Base-by-base conservation (phyloP, 164 flowering plant genomes). In the Dillenia suffruticosa region DNA sequence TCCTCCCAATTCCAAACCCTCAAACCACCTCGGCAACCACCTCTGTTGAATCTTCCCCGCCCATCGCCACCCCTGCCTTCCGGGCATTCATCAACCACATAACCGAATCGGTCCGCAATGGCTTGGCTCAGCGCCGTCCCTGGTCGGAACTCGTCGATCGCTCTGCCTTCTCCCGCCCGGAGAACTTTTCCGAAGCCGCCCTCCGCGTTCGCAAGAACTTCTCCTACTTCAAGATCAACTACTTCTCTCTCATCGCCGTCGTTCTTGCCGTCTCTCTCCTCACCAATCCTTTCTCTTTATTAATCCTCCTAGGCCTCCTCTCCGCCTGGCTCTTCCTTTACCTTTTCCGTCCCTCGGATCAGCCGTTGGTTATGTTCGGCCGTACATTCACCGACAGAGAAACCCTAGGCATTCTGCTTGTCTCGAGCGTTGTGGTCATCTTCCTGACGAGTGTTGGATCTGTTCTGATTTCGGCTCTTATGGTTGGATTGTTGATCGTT, bases 381-480 rank as follows among this genome's bases (percentile, higher is more conserved):
- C 85, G 94, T 46, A 62, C 80, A 3, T 86, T 80, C 63, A 65
- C 84, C 46, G 90, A 88, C 44, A 69, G 84, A 2, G 94, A 88
- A 66, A 83, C 85, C 19, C 79, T 90, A 3, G 80, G 79, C 14
- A 51, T 65, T 19, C 69, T 90, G 14, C 19, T 79, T 13, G 62
- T 75, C 9, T 19, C 78, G 60, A 80, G 82, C 24, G 58, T 82
- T 26, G 63, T 86, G 55, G 90, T 82, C 45, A 64, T 90, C 40
- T 88, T 88, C 75, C 73, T 88, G 57, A 90, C 97, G 13, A 79
- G 76, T 63, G 97, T 88, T 22, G 97, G 97, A 61, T 83, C 90
- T 5, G 70, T 88, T 40, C 64, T 90, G 24, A 77, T 88, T 56
- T 84, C 88, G 10, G 92, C 90, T 32, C 63, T 84, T 15, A 40